These are phyloP conservation scores for Xylaria sp. DNA, from an alignment of 2,329 filamentous ascomycete species.

Conservation along the genomic window DNA sequence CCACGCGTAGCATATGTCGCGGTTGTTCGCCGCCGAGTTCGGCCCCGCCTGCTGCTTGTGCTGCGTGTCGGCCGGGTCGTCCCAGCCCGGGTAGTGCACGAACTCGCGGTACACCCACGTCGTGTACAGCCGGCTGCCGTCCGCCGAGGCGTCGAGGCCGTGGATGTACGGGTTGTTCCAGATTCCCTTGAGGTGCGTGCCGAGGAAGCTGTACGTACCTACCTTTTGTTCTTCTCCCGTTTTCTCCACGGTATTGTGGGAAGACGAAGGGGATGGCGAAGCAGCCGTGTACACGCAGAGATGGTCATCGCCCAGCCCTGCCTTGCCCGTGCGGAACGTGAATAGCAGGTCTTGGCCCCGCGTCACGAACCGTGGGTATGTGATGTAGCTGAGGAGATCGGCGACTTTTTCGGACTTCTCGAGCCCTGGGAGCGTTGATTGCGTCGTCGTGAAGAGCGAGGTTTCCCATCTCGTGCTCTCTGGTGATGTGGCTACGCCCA, in stretches of 20 bases:
- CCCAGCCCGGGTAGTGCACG: slow-evolving; percentile 57
- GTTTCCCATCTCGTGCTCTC: slow-evolving; percentile 48
- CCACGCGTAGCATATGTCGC: slow-evolving; percentile 61
- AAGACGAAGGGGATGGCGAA: background rate
- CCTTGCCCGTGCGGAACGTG: slow-evolving; percentile 63
- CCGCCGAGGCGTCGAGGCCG: slow-evolving; percentile 53
- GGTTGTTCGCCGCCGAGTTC: slow-evolving; percentile 60
- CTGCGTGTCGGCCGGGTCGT: slow-evolving; percentile 53
- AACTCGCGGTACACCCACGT: slow-evolving; percentile 64
- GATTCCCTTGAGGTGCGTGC: slow-evolving; percentile 62
- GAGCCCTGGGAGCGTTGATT: slow-evolving; percentile 52
- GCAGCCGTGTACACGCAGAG: slow-evolving; percentile 57
- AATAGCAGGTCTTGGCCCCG: slow-evolving; percentile 55
- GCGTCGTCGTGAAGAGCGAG: slow-evolving; percentile 53
- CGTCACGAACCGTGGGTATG: slow-evolving; percentile 61
- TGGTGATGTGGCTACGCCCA: slow-evolving; percentile 50
- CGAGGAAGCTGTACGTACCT: slow-evolving; percentile 54
- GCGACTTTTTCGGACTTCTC: slow-evolving; percentile 36
- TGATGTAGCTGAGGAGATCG: slow-evolving; percentile 54
- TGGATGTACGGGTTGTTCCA: slow-evolving; percentile 64
- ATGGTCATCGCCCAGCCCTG: slow-evolving; percentile 61
- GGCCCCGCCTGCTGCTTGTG: slow-evolving; percentile 57
- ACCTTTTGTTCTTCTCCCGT: slow-evolving; percentile 18
- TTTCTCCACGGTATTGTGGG: background rate
- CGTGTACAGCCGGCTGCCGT: slow-evolving; percentile 52